Evolutionary conservation across 768 basidiomycete genomes (phyloP).

Genomic region (Crepidotus variabilis): DNA sequence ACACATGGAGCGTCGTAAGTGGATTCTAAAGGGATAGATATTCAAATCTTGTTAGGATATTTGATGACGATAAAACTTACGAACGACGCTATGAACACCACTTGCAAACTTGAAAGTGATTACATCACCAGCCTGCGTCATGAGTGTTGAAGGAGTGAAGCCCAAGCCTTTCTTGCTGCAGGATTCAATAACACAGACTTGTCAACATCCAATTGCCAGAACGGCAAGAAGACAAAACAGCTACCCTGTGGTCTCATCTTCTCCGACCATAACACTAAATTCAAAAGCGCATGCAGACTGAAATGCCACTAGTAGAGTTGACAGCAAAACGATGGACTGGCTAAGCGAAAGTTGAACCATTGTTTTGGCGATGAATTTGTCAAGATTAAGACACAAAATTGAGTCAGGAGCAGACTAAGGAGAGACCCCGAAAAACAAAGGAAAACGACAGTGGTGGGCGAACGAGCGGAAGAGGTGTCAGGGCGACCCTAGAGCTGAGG

Average conservation of each 20-base stretch:
- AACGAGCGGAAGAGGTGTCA: no score
- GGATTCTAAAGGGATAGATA: conserved; percentile 23
- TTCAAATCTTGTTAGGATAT: background rate
- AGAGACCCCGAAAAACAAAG: conserved; percentile 5
- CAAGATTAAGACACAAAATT: no score
- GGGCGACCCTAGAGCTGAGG: no score
- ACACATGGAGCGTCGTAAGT: conserved; percentile 35
- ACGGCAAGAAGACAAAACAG: conserved; percentile 1
- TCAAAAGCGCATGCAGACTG: no score
- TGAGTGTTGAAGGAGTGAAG: conserved; percentile 37
- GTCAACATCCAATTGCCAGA: background rate
- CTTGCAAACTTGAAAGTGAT: conserved; percentile 36
- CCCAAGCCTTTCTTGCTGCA: conserved; percentile 35
- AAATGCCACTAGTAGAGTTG: no score
- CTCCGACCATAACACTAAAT: conserved; percentile 11
- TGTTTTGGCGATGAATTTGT: no score
- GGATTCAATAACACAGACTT: background rate
- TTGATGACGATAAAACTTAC: conserved; percentile 20
- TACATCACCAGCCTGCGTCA: conserved; percentile 29
- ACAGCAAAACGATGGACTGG: no score
- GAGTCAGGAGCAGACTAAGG: conserved; percentile 11
- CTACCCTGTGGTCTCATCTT: conserved; percentile 38
- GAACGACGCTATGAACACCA: conserved; percentile 34
- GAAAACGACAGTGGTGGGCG: no score
- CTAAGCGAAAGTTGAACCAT: no score